Percentiles rank a stretch among this genome's conserved stretches.
Evolutionary conservation across 1,139 yeast species (phyloP).

Genomic region (Magnusiomyces ingens): DNA sequence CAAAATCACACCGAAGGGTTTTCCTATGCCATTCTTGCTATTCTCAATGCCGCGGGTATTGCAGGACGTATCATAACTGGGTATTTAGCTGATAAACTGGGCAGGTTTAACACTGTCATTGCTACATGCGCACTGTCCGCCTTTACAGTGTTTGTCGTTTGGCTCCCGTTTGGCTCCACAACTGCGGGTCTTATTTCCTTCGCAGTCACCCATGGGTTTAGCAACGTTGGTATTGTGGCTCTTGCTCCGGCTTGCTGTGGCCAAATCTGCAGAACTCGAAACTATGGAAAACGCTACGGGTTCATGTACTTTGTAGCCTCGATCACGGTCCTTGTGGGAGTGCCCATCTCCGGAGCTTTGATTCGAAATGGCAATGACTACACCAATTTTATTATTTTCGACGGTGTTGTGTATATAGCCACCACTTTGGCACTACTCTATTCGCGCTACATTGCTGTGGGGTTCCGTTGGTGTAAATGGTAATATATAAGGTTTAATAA

Average conservation of each 20-base stretch:
- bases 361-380: conserved; percentile 34
- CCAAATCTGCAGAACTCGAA: conserved; percentile 42
- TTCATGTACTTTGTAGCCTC: conserved; percentile 42
- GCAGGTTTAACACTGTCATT: conserved; percentile 49
- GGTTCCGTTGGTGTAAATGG: conserved; percentile 23
- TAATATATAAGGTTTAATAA: not conserved
- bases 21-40: conserved; percentile 40
- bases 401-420: conserved; percentile 33
- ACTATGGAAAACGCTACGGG: conserved; percentile 46
- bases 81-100: conserved; percentile 42
- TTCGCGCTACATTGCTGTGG: conserved; percentile 37
- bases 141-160: conserved; percentile 34
- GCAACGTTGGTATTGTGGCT: conserved; percentile 44
- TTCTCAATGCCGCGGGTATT: conserved; percentile 43
- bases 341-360: conserved; percentile 48
- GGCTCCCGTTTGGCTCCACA: conserved; percentile 48
- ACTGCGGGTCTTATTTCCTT: conserved; percentile 39
- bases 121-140: conserved; percentile 38
- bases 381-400: conserved; percentile 35
- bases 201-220: conserved; percentile 47
- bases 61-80: conserved; percentile 46
- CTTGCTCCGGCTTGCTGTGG: conserved; percentile 47
- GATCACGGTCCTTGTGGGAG: conserved; percentile 41
- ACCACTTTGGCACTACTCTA: conserved; percentile 30
- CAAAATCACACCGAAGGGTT: conserved; percentile 36